A percentile compares a stretch with the other conserved stretches of the same genome.
Evolutionary conservation across 2,329 filamentous ascomycete species (phyloP).

Genomic region (Coniochaeta hoffmannii): DNA sequence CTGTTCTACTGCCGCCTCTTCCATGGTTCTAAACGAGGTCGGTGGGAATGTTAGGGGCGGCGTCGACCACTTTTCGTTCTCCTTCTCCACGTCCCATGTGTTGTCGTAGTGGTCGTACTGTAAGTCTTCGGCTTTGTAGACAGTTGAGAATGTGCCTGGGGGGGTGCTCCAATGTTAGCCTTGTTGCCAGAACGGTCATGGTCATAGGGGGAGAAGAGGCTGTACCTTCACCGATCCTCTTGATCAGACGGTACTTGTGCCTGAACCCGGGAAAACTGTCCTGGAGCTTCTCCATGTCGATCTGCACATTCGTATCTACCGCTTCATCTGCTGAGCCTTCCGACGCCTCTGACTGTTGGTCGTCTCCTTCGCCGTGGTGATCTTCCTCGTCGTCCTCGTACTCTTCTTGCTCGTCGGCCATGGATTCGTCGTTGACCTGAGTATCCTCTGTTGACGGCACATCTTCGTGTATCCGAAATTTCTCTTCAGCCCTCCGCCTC

Average conservation of each 20-base stretch:
- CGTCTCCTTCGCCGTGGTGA: conserved; percentile 30
- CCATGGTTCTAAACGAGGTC: conserved; percentile 29
- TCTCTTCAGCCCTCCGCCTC: conserved; percentile 24
- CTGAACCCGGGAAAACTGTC: conserved; percentile 77
- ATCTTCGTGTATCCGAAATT: conserved; percentile 44
- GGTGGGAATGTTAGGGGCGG: conserved; percentile 58
- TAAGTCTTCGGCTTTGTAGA: conserved; percentile 96
- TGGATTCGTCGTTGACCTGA: conserved; percentile 37
- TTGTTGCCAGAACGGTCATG: background rate
- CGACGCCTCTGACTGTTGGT: conserved; percentile 34
- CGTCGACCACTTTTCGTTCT: conserved; percentile 59
- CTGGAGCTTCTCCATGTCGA: conserved; percentile 84
- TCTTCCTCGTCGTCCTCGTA: conserved; percentile 25
- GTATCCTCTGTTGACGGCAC: conserved; percentile 39
- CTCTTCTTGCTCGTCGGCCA: conserved; percentile 20
- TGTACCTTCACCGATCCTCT: conserved; percentile 90
- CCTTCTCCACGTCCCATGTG: conserved; percentile 72
- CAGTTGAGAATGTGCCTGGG: conserved; percentile 90
- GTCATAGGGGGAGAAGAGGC: background rate
- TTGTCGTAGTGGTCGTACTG: conserved; percentile 78
- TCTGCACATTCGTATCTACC: conserved; percentile 61
- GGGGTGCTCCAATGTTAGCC: conserved; percentile 9
- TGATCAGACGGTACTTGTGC: conserved; percentile 81
- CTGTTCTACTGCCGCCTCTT: conserved; percentile 8
- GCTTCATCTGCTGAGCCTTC: conserved; percentile 52